Evolutionary conservation across 805 yeast genomes (phyloP).

Genomic region (Metschnikowia kunwiensis): DNA sequence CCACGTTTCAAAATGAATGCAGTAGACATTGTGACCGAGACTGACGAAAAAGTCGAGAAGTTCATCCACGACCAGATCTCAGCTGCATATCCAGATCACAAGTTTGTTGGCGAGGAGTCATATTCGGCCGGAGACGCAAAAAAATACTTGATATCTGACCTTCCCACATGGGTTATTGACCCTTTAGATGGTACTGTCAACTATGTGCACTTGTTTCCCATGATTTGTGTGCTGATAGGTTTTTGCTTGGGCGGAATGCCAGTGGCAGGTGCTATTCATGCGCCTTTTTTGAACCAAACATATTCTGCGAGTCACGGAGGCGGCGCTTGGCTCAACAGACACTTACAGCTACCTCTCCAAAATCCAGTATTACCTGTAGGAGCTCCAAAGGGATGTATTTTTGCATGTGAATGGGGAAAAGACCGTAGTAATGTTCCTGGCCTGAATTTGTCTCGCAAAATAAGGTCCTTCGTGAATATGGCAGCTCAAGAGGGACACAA

Average conservation of each 20-base stretch:
- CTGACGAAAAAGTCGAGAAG: slow-evolving; percentile 14
- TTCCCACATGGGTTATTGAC: slow-evolving; percentile 18
- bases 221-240: slow-evolving; percentile 18
- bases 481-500: slow-evolving; percentile 11
- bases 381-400: slow-evolving; percentile 18
- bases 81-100: slow-evolving; percentile 11
- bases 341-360: slow-evolving; percentile 12
- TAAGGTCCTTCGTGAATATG: slow-evolving; percentile 15
- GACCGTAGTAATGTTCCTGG: slow-evolving; percentile 12
- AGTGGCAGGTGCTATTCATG: slow-evolving; percentile 16
- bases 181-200: slow-evolving; percentile 20
- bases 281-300: slow-evolving; percentile 16
- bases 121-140: slow-evolving; percentile 14
- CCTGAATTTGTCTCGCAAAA: slow-evolving; percentile 13
- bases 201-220: slow-evolving; percentile 19
- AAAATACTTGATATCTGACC: slow-evolving; percentile 13
- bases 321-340: slow-evolving; percentile 16
- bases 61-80: slow-evolving; percentile 11
- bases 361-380: slow-evolving; percentile 7
- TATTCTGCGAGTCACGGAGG: slow-evolving; percentile 15
- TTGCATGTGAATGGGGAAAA: slow-evolving; percentile 20
- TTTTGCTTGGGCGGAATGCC: slow-evolving; percentile 15
- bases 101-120: slow-evolving; percentile 17
- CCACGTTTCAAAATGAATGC: slow-evolving; percentile 13
- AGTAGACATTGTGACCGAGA: slow-evolving; percentile 18